Evolutionary conservation across 345 rosid genomes (phyloP).

Genomic region (Eucalyptus urophylla): DNA sequence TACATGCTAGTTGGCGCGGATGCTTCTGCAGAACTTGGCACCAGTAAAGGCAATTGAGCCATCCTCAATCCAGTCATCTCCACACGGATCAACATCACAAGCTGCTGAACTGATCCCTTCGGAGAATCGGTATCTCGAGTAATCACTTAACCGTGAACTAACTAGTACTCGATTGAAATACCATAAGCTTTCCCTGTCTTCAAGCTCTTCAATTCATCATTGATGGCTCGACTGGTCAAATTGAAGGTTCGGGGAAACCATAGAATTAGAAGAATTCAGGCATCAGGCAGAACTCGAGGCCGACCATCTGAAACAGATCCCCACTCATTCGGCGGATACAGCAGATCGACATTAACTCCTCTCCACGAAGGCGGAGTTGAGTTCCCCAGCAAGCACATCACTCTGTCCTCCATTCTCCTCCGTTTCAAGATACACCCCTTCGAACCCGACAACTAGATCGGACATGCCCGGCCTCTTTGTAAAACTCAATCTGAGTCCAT

Average conservation of each 20-base stretch:
- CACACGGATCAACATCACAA: not conserved
- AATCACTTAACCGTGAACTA: not conserved
- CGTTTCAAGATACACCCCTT: not conserved
- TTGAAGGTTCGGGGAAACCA: not conserved
- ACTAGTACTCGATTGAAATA: not conserved
- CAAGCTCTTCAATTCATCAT: not conserved
- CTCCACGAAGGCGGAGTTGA: not conserved
- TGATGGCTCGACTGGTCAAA: not conserved
- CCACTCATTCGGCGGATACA: not conserved
- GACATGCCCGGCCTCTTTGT: not conserved
- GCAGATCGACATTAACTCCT: not conserved
- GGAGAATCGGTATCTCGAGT: not conserved
- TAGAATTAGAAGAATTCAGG: not conserved
- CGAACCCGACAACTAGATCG: not conserved
- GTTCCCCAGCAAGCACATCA: conserved; percentile 3
- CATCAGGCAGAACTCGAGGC: accelerated
- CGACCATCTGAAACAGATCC: not conserved
- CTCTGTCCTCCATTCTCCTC: not conserved
- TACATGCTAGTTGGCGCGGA: not conserved
- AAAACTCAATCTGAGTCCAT: not conserved
- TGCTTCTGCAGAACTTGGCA: not conserved
- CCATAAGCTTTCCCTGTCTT: not conserved
- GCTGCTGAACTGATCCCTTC: not conserved
- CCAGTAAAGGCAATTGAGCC: not conserved
- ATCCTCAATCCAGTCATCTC: not conserved